These are phyloP conservation scores for Fragilariopsis cylindrus DNA, from an alignment of 108 stramenopile genomes.

Conservation along the genomic window DNA sequence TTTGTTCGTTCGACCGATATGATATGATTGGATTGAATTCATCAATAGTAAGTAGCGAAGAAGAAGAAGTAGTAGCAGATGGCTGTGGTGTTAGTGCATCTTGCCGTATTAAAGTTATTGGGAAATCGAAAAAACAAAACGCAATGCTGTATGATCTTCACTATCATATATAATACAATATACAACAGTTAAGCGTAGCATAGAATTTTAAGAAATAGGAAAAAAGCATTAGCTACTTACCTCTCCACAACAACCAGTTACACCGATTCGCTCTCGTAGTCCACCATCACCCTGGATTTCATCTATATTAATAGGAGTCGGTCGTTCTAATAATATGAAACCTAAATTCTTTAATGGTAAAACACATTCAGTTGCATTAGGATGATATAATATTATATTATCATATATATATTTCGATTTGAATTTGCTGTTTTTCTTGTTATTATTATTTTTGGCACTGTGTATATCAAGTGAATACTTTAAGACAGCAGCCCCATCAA, in stretches of 20 bases:
- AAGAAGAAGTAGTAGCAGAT: no score
- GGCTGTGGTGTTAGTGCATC: no score
- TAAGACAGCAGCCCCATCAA: conserved; percentile 77
- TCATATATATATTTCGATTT: conserved; percentile 43
- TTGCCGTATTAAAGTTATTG: background rate
- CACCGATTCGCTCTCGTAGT: conserved; percentile 56
- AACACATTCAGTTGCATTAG: conserved; percentile 48
- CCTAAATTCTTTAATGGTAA: conserved; percentile 49
- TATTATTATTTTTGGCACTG: conserved; percentile 19
- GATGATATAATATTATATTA: conserved; percentile 69
- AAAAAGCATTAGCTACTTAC: background rate
- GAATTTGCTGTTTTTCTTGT: background rate
- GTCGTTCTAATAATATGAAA: conserved; percentile 52
- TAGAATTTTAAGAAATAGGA: background rate
- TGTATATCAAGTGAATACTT: conserved; percentile 69
- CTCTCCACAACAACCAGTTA: conserved; percentile 87
- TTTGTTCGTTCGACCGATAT: no score
- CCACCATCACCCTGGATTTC: conserved; percentile 65
- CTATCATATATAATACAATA: background rate
- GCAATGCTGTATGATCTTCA: background rate
- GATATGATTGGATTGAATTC: no score
- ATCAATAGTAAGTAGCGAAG: no score
- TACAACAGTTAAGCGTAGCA: background rate
- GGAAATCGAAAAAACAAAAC: background rate
- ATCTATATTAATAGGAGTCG: conserved; percentile 61